A percentile compares a stretch with the other conserved stretches of the same genome.
These are phyloP conservation scores for Kokia cookei DNA, from an alignment of 441 rosid species.

Conservation along the genomic window DNA sequence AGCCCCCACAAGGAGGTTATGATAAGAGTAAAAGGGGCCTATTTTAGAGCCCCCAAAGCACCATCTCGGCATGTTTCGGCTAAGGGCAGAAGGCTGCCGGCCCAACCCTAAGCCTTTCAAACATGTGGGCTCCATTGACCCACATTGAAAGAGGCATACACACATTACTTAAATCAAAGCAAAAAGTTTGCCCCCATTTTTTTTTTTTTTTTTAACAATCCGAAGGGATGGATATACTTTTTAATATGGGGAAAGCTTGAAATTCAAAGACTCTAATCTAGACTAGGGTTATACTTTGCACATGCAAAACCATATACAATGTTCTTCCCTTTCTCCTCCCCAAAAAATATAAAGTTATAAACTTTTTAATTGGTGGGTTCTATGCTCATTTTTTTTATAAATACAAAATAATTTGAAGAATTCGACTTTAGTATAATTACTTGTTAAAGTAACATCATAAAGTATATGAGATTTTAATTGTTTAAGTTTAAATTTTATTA, in stretches of 20 bases:
- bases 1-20: not conserved
- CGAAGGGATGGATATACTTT: not conserved
- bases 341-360: no score
- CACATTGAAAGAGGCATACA: not conserved
- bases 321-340: not conserved
- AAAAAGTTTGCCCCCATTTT: no score
- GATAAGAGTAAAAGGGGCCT: constrained; percentile 2
- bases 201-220: no score
- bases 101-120: constrained; percentile 14
- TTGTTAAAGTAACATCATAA: no score
- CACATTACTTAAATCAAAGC: not conserved
- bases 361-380: no score
- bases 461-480: no score
- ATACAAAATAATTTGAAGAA: no score
- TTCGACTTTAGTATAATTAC: no score
- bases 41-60: not conserved
- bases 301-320: not conserved
- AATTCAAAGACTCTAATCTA: not conserved
- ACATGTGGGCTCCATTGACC: constrained; percentile 32
- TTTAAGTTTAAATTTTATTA: no score
- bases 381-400: no score
- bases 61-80: constrained; percentile 23
- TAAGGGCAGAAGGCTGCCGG: constrained; percentile 24
- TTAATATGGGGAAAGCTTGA: not conserved
- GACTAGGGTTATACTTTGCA: not conserved